phyloP scores from a whole-genome alignment of 2,329 filamentous ascomycete species.

The Pseudogymnoascus pannorum region DNA sequence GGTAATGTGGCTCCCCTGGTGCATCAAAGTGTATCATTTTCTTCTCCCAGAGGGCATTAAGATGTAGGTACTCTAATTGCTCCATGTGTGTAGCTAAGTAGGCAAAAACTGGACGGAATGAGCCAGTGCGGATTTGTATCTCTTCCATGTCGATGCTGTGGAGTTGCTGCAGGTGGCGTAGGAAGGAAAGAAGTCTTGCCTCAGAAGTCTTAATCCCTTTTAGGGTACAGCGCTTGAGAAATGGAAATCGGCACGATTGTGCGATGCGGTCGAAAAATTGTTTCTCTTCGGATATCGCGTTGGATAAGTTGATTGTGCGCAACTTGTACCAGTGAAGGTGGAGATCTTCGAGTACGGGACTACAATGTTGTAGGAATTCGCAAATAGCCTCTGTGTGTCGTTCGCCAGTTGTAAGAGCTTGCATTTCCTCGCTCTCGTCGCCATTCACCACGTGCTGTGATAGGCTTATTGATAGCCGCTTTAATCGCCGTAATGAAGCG shows the following conservation, averaged over 20 bases:
- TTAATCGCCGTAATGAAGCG: not conserved
- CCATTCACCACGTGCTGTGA: not conserved
- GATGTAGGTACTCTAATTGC: not conserved
- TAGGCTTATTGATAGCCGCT: not conserved
- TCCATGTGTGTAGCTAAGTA: not conserved
- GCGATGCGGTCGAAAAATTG: not conserved
- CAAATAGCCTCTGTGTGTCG: not conserved
- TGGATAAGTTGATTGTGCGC: not conserved
- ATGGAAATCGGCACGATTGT: not conserved
- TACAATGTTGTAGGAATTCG: not conserved
- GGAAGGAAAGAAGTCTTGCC: not conserved
- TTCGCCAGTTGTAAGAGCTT: not conserved
- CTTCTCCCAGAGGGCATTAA: not conserved
- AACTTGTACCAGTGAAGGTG: not conserved
- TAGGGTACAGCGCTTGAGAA: not conserved
- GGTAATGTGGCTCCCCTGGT: not conserved
- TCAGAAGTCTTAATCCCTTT: not conserved
- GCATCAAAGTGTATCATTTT: not conserved
- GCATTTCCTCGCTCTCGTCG: not conserved
- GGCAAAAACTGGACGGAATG: not conserved
- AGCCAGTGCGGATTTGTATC: not conserved
- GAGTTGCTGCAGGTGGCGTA: slow-evolving; percentile 14
- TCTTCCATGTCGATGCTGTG: not conserved
- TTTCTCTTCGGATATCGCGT: not conserved
- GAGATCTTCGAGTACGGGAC: not conserved